A percentile compares a stretch with the other conserved stretches of the same genome.
Evolutionary conservation across 164 flowering plant species (phyloP).

Genomic region (Aristolochia contorta): DNA sequence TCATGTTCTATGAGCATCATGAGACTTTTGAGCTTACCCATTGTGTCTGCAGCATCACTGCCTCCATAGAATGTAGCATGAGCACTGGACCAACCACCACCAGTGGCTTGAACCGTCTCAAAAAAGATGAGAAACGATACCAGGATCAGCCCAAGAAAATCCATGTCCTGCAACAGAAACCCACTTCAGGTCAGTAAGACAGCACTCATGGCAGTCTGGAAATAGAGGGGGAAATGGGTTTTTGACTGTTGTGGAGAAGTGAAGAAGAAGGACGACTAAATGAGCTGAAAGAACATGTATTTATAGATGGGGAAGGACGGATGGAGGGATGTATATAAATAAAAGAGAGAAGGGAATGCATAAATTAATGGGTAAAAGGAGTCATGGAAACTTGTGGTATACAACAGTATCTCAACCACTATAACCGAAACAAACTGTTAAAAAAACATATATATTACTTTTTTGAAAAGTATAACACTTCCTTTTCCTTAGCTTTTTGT

Average conservation of each 20-base stretch:
- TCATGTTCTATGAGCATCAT: not conserved
- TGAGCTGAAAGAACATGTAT: conserved; percentile 8
- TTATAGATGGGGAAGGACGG: conserved; percentile 16
- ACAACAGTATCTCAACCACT: too few species aligned
- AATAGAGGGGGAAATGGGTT: not conserved
- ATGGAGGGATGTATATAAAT: too few species aligned
- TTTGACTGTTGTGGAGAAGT: conserved; percentile 2
- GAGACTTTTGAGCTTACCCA: conserved; percentile 37
- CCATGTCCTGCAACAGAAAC: conserved; percentile 30
- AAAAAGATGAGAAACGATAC: conserved; percentile 21
- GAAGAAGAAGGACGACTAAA: conserved; percentile 9
- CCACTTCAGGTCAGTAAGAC: conserved; percentile 8
- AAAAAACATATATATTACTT: too few species aligned
- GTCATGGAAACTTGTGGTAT: not conserved
- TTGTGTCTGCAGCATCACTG: conserved; percentile 73
- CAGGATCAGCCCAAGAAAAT: conserved; percentile 20
- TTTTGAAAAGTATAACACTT: not conserved
- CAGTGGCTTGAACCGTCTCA: conserved; percentile 26
- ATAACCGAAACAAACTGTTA: too few species aligned
- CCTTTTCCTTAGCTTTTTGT: not conserved
- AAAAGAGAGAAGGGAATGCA: not conserved
- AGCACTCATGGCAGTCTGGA: not conserved
- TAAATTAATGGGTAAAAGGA: not conserved
- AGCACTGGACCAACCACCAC: conserved; percentile 54
- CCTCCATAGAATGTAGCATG: conserved; percentile 83